Evolutionary conservation across 179 eudicot species (phyloP), one percentile per base, ranked within the genome.

Genomic region (Carnegiea gigantea): DNA sequence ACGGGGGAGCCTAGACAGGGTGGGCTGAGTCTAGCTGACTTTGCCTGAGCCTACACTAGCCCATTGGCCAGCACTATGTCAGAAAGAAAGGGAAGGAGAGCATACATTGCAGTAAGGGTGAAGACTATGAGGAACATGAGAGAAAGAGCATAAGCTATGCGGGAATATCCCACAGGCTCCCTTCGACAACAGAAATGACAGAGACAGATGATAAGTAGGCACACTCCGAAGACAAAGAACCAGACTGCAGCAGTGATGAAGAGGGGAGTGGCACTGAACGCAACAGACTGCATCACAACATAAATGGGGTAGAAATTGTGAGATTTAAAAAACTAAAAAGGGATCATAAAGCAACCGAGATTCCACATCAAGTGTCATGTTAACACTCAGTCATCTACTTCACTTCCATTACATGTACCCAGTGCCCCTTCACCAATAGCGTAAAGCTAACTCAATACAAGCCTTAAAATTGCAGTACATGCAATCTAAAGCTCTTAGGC

Each of bases 121-220:
- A 95, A 95, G 89, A 95, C 82, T 57, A 91, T 73, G 77, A 95
- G 94, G 60, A 94, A 77, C 60, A 92, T 80, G 83, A 95, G 95
- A 26, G 99, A 92, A 64, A 92, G 88, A 17, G 89, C 90, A 80
- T 95, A 95, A 72, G 94, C 93, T 14, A 78, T 28, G 72, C 87
- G 84, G 26, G 99, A 95, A 87, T 95, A 94, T 88, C 98, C 99
- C 82, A 89, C 84, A 74, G 91, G 92, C 60, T 83, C 90, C 76
- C 90, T 87, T 85, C 82, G 85, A 82, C 95, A 92, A 76, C 98
- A 95, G 80, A 80, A 92, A 76, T 86, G 89, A 89, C 91, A 92
- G 83, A 89, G 85, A 57, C 90, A 88, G 64, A 91, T 89, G 79
- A 81, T 60, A 6, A 85, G 78, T 79, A 92, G 83, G 86, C 92